These are phyloP conservation scores for Nepenthes alata DNA, from an alignment of 179 eudicot species.

Conservation along the genomic window DNA sequence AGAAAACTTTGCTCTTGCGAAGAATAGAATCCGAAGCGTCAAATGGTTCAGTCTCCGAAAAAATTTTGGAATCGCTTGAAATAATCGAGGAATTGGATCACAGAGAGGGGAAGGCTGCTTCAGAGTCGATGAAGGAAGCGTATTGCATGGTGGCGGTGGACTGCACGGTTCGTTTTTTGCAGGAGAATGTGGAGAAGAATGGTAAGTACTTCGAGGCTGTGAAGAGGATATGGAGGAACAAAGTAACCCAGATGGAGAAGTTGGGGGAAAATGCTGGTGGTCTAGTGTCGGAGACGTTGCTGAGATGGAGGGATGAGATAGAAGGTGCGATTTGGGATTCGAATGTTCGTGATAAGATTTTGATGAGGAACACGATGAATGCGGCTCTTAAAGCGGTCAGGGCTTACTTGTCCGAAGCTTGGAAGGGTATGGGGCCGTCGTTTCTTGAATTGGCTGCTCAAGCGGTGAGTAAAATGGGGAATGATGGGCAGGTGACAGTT, in stretches of 20 bases:
- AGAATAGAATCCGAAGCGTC: conserved; percentile 31
- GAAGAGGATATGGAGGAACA: conserved; percentile 48
- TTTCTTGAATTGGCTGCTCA: conserved; percentile 40
- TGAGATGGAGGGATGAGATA: conserved; percentile 31
- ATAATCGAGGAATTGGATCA: conserved; percentile 30
- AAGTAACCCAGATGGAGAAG: conserved; percentile 29
- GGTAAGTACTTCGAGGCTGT: conserved; percentile 33
- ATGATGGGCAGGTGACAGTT: conserved; percentile 1
- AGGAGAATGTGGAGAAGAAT: conserved; percentile 16
- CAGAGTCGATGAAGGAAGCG: conserved; percentile 35
- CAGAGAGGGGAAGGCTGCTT: conserved; percentile 12
- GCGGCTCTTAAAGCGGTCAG: conserved; percentile 39
- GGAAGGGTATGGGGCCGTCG: conserved; percentile 45
- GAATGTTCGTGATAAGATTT: conserved; percentile 18
- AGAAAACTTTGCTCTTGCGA: conserved; percentile 32
- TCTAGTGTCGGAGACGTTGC: conserved; percentile 36
- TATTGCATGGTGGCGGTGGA: conserved; percentile 54
- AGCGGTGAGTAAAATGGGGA: neutral
- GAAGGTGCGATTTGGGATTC: conserved; percentile 49
- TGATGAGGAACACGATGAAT: conserved; percentile 26
- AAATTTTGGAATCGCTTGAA: conserved; percentile 35
- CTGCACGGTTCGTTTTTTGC: conserved; percentile 39
- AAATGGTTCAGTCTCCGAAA: conserved; percentile 23
- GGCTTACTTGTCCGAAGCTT: conserved; percentile 35
- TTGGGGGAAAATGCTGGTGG: conserved; percentile 10